phyloP scores from a whole-genome alignment of 2,329 filamentous ascomycete species.

The Diaporthe ilicicola region DNA sequence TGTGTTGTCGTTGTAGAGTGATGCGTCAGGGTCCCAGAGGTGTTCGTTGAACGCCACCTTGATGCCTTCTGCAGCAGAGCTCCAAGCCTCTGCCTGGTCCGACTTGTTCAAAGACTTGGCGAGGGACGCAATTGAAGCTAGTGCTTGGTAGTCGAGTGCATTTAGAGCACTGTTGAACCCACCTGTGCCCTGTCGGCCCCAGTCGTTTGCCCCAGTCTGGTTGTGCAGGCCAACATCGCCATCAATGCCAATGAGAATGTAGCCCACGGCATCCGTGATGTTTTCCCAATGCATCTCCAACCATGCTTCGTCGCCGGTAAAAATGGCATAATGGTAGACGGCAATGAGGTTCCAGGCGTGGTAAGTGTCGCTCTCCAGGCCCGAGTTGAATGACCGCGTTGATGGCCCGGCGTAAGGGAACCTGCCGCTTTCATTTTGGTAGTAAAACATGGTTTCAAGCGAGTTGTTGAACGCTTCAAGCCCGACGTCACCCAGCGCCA shows the following conservation, averaged over 20 bases:
- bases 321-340: background rate
- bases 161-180: conserved; percentile 53
- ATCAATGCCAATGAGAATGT: conserved; percentile 52
- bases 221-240: conserved; percentile 44
- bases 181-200: conserved; percentile 27
- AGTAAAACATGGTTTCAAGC: conserved; percentile 55
- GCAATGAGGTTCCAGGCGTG: conserved; percentile 10
- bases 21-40: conserved; percentile 54
- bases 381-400: conserved; percentile 9
- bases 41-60: conserved; percentile 53
- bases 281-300: background rate
- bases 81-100: conserved; percentile 40
- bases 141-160: conserved; percentile 60
- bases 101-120: conserved; percentile 52
- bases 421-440: conserved; percentile 46
- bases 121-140: conserved; percentile 57
- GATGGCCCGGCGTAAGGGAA: conserved; percentile 57
- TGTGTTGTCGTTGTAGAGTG: conserved; percentile 60
- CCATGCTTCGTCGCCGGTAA: background rate
- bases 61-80: conserved; percentile 36
- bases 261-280: background rate
- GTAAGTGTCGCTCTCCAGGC: conserved; percentile 8
- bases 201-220: conserved; percentile 33
- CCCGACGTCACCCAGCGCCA: conserved; percentile 61
- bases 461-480: conserved; percentile 56